Conservation (phyloP, 2,329 filamentous ascomycete species). For the Paraphaeosphaeria minitans region DNA sequence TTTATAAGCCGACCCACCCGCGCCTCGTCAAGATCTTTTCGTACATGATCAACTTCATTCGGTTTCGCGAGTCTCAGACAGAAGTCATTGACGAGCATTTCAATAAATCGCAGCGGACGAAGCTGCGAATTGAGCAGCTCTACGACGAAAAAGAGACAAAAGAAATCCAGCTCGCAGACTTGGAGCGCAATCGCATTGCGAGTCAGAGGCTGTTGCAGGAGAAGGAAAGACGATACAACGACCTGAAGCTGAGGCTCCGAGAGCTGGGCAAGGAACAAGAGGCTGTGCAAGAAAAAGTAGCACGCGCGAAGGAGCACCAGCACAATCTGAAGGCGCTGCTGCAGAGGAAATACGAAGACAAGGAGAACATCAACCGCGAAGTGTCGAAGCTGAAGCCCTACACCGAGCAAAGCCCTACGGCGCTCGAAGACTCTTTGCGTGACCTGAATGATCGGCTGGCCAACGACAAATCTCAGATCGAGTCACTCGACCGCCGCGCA, state of each 20-base stretch:
- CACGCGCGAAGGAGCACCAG: slow-evolving; percentile 83
- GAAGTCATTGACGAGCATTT: slow-evolving; percentile 89
- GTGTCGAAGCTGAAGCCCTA: slow-evolving; percentile 90
- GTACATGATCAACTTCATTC: slow-evolving; percentile 98
- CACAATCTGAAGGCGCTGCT: slow-evolving; percentile 72
- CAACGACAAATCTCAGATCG: slow-evolving; percentile 82
- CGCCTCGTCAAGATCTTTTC: slow-evolving; percentile 94
- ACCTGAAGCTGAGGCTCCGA: slow-evolving; percentile 79
- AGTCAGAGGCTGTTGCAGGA: slow-evolving; percentile 83
- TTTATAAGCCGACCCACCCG: slow-evolving; percentile 88
- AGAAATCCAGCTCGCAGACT: slow-evolving; percentile 77
- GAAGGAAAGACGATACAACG: slow-evolving; percentile 84
- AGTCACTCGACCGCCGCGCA: slow-evolving; percentile 83
- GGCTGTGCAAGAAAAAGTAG: slow-evolving; percentile 78
- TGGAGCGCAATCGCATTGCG: slow-evolving; percentile 77
- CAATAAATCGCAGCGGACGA: slow-evolving; percentile 86
- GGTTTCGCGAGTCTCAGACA: slow-evolving; percentile 93
- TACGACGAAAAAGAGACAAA: slow-evolving; percentile 87
- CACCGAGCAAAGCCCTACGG: slow-evolving; percentile 83
- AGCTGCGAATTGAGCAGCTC: slow-evolving; percentile 83
- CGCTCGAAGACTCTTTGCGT: slow-evolving; percentile 78
- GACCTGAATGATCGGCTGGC: slow-evolving; percentile 81
- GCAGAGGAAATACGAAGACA: slow-evolving; percentile 72
- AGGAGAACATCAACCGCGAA: slow-evolving; percentile 77
- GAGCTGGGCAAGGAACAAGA: slow-evolving; percentile 84